These are phyloP conservation scores for Juglanconis oblonga DNA, from an alignment of 2,329 filamentous ascomycete genomes.

Conservation along the genomic window DNA sequence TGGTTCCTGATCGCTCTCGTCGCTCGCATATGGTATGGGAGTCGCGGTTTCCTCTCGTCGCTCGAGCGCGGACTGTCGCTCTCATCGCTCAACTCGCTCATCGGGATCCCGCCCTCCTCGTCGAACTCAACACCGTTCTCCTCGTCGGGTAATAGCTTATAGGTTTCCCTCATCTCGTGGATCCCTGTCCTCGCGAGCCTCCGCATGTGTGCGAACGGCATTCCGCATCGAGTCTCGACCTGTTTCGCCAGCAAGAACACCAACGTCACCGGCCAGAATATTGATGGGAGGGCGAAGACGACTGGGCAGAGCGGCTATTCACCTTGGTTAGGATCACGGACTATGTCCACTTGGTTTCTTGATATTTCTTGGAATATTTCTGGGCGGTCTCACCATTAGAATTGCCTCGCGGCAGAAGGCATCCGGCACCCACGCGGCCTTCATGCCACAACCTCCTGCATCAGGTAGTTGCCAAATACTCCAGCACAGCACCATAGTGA, in stretches of 20 bases:
- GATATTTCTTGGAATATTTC: background rate
- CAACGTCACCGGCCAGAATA: slow-evolving; percentile 12
- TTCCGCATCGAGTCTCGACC: background rate
- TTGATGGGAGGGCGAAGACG: slow-evolving; percentile 7
- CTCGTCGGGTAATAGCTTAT: slow-evolving; percentile 4
- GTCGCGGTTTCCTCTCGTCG: background rate
- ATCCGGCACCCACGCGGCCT: slow-evolving; percentile 4
- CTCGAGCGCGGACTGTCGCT: slow-evolving; percentile 2
- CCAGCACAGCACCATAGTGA: slow-evolving; percentile 6
- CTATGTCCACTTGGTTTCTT: background rate
- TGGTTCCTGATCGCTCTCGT: background rate
- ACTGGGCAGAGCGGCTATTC: slow-evolving; percentile 9
- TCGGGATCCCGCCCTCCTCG: background rate
- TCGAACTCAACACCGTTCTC: background rate
- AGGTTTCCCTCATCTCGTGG: background rate
- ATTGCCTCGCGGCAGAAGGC: background rate
- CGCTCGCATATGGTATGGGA: background rate
- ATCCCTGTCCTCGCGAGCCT: background rate
- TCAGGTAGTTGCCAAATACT: slow-evolving; percentile 2
- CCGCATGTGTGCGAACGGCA: background rate
- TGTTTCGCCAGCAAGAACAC: background rate
- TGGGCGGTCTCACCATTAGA: background rate
- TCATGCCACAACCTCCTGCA: background rate
- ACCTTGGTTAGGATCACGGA: background rate
- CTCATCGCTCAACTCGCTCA: background rate